Evolutionary conservation across 2,329 filamentous ascomycete genomes (phyloP), one percentile per base, ranked within the genome.

Genomic region (Leptographium radiaticola): DNA sequence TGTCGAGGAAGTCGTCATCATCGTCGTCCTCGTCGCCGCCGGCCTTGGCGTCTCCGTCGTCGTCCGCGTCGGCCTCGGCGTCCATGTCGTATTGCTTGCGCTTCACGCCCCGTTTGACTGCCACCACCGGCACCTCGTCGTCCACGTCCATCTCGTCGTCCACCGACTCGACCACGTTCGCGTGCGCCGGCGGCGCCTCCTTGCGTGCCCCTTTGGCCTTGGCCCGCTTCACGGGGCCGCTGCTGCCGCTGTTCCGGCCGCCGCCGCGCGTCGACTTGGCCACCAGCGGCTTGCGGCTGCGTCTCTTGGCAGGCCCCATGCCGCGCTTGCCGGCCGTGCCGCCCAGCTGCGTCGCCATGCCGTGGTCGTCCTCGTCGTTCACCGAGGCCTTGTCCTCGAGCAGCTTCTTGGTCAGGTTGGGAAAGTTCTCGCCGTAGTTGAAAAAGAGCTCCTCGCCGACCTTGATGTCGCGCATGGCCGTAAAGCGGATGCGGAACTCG

Each of bases 391-490:
- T 70, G 59, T 71, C 68, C 58, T 75, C 69, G 33, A 75, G 65
- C 30, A 75, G 64, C 56, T 75, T 76, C 65, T 76, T 74, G 38
- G 71, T 80, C 55, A 83, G 65, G 55, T 83, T 81, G 13, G 79
- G 78, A 61, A 84, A 84, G 57, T 82, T 79, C 62, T 83, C 77
- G 44, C 85, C 85, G 61, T 94, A 93, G 63, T 91, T 80, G 66
- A 91, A 94, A 63, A 89, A 86, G 0, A 94, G 70, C 66, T 93
- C 87, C 57, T 89, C 83, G 30, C 87, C 87, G 4, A 77, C 73
- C 55, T 76, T 73, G 62, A 93, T 85, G 43, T 84, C 75, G 2
- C 79, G 73, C 53, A 76, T 71, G 0, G 87, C 86, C 48, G 78
- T 81, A 61, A 93, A 85, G 46, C 82, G 85, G 64, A 93, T 88